A percentile compares a stretch with the other conserved stretches of the same genome.
These are phyloP conservation scores for Rhodocollybia butyracea DNA, from an alignment of 768 basidiomycete genomes.

Conservation along the genomic window DNA sequence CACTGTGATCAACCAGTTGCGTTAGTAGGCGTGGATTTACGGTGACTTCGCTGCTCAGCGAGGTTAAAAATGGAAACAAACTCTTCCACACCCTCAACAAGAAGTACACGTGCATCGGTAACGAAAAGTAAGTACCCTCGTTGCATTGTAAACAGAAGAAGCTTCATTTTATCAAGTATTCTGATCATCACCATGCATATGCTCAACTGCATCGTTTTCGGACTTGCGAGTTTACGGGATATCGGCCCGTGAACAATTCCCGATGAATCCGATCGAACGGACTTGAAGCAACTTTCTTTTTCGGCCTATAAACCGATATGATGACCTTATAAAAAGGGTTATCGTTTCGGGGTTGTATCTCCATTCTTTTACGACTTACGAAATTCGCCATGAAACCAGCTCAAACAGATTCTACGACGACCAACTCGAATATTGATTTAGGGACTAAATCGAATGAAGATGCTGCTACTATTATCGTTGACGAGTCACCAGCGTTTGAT, in stretches of 20 bases:
- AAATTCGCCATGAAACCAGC: neutral
- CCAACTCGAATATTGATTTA: neutral
- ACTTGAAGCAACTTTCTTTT: no score
- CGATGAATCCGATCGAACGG: no score
- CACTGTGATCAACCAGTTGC: neutral
- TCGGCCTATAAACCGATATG: neutral
- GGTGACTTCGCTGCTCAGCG: constrained; percentile 62
- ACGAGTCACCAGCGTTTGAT: constrained; percentile 22
- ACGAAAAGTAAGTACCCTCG: no score
- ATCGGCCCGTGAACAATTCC: no score
- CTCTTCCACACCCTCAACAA: constrained; percentile 63
- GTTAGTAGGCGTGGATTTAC: constrained; percentile 24
- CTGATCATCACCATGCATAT: no score
- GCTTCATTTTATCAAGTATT: neutral
- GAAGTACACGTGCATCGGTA: neutral
- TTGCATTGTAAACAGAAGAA: no score
- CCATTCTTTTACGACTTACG: no score
- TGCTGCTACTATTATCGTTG: constrained; percentile 5
- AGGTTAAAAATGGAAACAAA: constrained; percentile 67
- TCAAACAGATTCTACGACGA: neutral
- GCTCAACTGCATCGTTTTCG: no score
- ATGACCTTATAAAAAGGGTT: no score
- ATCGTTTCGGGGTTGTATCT: no score
- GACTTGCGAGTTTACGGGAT: no score
- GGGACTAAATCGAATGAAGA: neutral